Base-by-base conservation (phyloP, 257 asterid genomes). In the Plantago ovata region DNA sequence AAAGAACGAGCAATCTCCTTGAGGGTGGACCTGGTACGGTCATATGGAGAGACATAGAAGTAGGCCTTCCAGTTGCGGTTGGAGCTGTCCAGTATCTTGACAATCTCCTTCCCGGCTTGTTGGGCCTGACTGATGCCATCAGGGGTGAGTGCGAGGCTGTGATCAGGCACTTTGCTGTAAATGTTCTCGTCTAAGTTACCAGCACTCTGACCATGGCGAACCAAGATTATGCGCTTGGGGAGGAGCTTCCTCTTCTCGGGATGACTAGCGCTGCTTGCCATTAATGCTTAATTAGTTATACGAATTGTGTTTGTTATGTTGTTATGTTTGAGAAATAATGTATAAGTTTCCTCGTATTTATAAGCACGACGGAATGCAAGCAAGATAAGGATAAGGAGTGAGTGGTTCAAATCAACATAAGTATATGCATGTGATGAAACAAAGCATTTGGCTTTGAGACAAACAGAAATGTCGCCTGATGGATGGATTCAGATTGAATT, bases 91-190 rank as follows among this genome's bases (percentile, higher is more conserved):
- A 49, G 55, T 11, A 10, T 20, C 15, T 49, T 49, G 38, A 49
- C 24, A 49, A 49, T 28, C 14, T n/a, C 32, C 2, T 2, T 19
- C 3, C 55, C 55, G 7, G 55, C 55, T 33, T 49, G 38, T 28
- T 49, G 21, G 10, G 55, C 55, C 24, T 49, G 55, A 12, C 20
- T 49, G 38, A 49, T 49, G 38, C 55, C 55, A 9, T 21, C 33
- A 19, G 38, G 16, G 19, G 55, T 49, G 12, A 49, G 24, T 14
- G 32, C 36, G 13, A 21, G 21, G 9, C 24, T 49, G 55, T 49
- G 21, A n/a, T 49, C 55, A 9, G 38, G 55, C 14, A 33, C 24
- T 8, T 28, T 49, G 9, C 33, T 15, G 10, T 49, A 49, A 15
- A 33, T 19, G 10, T 28, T 49, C 36, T 49, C 33, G 55, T 49